phyloP scores from a whole-genome alignment of 176 grass and related monocot species.

The Zea luxurians region DNA sequence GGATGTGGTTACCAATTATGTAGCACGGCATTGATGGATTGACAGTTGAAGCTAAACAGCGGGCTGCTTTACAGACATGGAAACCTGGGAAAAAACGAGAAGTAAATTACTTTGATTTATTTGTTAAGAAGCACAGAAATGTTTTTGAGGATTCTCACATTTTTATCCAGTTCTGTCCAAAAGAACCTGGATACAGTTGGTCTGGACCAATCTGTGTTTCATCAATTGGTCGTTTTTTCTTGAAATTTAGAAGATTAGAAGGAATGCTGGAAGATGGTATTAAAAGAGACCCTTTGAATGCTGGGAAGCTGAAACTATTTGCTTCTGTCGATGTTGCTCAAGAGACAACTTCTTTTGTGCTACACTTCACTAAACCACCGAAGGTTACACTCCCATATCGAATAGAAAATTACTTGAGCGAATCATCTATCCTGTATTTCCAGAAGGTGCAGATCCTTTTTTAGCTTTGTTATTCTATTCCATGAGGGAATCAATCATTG shows the following conservation, averaged over 20 bases:
- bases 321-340: constrained; percentile 72
- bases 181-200: constrained; percentile 61
- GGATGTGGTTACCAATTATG: constrained; percentile 38
- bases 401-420: constrained; percentile 71
- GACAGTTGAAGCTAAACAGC: constrained; percentile 62
- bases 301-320: constrained; percentile 49
- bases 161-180: constrained; percentile 67
- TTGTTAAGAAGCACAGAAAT: constrained; percentile 73
- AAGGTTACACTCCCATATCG: constrained; percentile 71
- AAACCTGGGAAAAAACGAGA: constrained; percentile 60
- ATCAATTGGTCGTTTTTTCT: constrained; percentile 73
- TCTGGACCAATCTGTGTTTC: constrained; percentile 76
- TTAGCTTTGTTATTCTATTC: constrained; percentile 33
- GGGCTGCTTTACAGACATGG: constrained; percentile 59
- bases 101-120: constrained; percentile 64
- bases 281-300: constrained; percentile 34
- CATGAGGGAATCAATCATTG: not conserved
- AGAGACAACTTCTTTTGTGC: constrained; percentile 63
- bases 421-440: constrained; percentile 72
- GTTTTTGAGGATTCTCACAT: constrained; percentile 65
- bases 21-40: constrained; percentile 64
- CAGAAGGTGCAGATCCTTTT: constrained; percentile 63
- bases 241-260: constrained; percentile 69
- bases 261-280: constrained; percentile 24
- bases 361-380: constrained; percentile 61